Evolutionary conservation across 202 grass and related monocot genomes (phyloP).

Genomic region (Musa balbisiana): DNA sequence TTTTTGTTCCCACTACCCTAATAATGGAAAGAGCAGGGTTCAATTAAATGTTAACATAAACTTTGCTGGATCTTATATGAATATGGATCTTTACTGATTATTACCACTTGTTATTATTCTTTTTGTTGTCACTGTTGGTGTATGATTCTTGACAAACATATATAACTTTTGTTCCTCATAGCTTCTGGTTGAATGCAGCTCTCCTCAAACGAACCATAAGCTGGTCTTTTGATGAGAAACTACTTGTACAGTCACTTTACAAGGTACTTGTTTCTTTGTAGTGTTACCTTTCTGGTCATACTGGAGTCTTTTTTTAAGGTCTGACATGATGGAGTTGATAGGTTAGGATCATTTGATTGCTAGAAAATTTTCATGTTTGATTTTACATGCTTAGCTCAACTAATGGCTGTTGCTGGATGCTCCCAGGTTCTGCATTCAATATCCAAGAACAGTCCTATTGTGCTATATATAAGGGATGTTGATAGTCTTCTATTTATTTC

Average conservation of each 20-base stretch:
- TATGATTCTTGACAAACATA: neutral
- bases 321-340: neutral
- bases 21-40: too few species aligned
- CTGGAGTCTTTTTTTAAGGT: neutral
- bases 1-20: too few species aligned
- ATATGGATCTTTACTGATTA: neutral
- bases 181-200: conserved; percentile 44
- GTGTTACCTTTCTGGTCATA: neutral
- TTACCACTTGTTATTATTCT: neutral
- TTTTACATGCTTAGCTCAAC: neutral
- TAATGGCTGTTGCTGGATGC: neutral
- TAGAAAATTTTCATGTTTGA: neutral
- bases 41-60: too few species aligned
- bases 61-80: neutral
- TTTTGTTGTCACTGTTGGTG: neutral
- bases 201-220: conserved; percentile 56
- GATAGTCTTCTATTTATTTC: conserved; percentile 78
- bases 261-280: conserved; percentile 34
- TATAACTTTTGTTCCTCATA: neutral
- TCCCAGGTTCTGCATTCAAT: conserved; percentile 51
- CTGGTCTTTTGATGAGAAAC: conserved; percentile 93
- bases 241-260: conserved; percentile 80
- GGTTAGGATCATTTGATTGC: neutral
- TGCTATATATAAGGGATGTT: conserved; percentile 91
- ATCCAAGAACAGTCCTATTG: conserved; percentile 69